Evolutionary conservation across 139 green algal genomes (phyloP).

Genomic region (Coelastrella sp.): DNA sequence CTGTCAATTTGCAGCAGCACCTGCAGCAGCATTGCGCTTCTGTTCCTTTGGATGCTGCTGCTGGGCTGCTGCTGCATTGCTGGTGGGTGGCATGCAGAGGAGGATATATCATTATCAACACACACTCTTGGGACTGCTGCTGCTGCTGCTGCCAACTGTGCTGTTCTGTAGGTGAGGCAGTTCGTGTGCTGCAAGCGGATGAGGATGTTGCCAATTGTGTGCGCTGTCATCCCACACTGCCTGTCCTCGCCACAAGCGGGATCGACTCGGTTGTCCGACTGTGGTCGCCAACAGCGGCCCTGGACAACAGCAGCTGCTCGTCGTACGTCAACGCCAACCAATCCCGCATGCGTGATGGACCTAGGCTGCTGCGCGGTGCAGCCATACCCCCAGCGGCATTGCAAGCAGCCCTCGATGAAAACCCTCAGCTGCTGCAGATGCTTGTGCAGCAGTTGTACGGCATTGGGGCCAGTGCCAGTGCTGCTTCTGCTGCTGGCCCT

Average conservation of each 20-base stretch:
- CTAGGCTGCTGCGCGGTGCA: conserved; percentile 44
- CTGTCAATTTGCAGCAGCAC: too few species aligned
- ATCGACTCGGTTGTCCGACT: conserved; percentile 83
- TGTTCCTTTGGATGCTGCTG: too few species aligned
- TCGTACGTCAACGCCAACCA: conserved; percentile 61
- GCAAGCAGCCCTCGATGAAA: conserved; percentile 58
- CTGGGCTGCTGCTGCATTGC: too few species aligned
- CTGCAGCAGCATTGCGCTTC: too few species aligned
- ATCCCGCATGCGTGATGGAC: conserved; percentile 54
- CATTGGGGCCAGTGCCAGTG: background rate
- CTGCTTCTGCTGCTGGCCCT: background rate
- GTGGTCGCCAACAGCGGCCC: conserved; percentile 52
- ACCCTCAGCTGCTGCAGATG: conserved; percentile 58
- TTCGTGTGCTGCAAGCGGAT: conserved; percentile 19
- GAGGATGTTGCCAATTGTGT: conserved; percentile 87
- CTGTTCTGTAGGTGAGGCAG: conserved; percentile 44
- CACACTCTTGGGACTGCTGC: background rate
- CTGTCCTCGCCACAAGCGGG: conserved; percentile 77
- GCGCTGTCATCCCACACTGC: background rate
- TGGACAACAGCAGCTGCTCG: conserved; percentile 17
- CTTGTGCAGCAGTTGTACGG: conserved; percentile 58
- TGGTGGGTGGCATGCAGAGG: too few species aligned
- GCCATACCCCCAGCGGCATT: conserved; percentile 26
- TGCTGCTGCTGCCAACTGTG: background rate
- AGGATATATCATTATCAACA: too few species aligned